Base-by-base conservation (phyloP, 2,329 filamentous ascomycete genomes). In the Chaetothyriales sp. region DNA sequence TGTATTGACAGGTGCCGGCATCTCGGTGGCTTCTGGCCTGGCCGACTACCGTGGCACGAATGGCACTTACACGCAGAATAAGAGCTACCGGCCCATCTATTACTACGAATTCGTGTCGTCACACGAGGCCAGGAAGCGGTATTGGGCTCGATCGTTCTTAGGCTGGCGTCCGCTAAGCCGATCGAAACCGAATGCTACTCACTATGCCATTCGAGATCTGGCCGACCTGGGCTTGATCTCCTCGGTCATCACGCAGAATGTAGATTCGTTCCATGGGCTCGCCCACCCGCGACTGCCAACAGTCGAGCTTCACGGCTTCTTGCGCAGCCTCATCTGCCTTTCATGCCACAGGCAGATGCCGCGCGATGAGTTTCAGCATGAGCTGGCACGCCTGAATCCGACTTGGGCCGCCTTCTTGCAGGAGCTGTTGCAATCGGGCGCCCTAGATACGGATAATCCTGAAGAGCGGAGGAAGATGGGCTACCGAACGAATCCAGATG, bases 131-230 rank as follows among this genome's bases (percentile, higher is more conserved):
- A 76, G 92, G 58, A 92, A 95, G 68, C 75, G 92, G 55, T 98
- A 98, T 66, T 98, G 92, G 92, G 90, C 92, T 0, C 74, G 92
- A 47, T 94, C 86, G 64, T 98, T 94, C 67, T 71, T 98, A 18
- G 92, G 92, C 40, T 97, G 89, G 89, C 82, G 86, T 3, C 88
- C 80, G 45, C 72, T 97, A 58, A 73, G 85, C 63, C 83, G 80
- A 56, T 86, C 88, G n/a, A 73, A 71, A 53, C 89, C 90, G 10
- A 97, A 97, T 64, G 70, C 73, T 2, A 82, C 82, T 1, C 92
- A 98, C 69, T 75, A 78, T 64, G 88, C 89, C 1, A 78, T 97
- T 52, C 76, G 78, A 49, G 76, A 83, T 57, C 72, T 97, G 37
- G 85, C 80, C 2, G 68, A 76, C 4, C 71, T 92, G 58, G 89